These are phyloP conservation scores for Psidium friedrichsthalianum DNA, from an alignment of 345 rosid genomes.

Conservation along the genomic window DNA sequence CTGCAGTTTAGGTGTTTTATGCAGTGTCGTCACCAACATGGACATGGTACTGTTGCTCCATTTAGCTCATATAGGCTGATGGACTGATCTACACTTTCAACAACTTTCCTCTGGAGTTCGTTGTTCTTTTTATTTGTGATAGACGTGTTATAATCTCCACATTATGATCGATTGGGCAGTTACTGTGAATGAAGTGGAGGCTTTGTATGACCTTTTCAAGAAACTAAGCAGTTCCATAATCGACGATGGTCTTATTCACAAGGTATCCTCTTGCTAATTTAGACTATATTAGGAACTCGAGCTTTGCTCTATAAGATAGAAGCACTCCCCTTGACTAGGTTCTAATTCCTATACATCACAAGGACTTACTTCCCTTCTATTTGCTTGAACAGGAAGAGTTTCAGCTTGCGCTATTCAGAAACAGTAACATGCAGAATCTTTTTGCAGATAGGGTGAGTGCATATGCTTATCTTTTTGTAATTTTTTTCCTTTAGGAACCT, in stretches of 20 bases:
- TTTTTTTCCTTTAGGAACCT: background rate
- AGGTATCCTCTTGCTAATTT: slow-evolving; percentile 22
- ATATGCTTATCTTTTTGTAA: background rate
- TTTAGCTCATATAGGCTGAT: background rate
- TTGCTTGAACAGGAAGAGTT: slow-evolving; percentile 35
- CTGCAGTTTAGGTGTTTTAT: background rate
- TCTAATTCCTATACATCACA: background rate
- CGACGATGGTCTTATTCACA: slow-evolving; percentile 46
- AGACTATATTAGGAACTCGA: background rate
- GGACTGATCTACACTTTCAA: background rate
- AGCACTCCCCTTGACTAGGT: background rate
- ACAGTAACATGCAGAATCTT: slow-evolving; percentile 35
- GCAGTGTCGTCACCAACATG: background rate
- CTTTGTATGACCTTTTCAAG: slow-evolving; percentile 55
- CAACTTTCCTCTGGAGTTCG: background rate
- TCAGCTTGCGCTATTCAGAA: slow-evolving; percentile 33
- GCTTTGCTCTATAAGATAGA: background rate
- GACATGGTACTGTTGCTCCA: background rate
- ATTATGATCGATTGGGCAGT: slow-evolving; percentile 25
- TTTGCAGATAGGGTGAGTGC: slow-evolving; percentile 45
- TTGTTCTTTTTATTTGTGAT: background rate
- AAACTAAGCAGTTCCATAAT: slow-evolving; percentile 48
- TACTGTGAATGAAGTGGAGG: slow-evolving; percentile 67
- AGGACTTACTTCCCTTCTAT: background rate
- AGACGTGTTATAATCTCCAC: background rate